Evolutionary conservation across 2,329 filamentous ascomycete species (phyloP).

Genomic region (Xylaria sp.): DNA sequence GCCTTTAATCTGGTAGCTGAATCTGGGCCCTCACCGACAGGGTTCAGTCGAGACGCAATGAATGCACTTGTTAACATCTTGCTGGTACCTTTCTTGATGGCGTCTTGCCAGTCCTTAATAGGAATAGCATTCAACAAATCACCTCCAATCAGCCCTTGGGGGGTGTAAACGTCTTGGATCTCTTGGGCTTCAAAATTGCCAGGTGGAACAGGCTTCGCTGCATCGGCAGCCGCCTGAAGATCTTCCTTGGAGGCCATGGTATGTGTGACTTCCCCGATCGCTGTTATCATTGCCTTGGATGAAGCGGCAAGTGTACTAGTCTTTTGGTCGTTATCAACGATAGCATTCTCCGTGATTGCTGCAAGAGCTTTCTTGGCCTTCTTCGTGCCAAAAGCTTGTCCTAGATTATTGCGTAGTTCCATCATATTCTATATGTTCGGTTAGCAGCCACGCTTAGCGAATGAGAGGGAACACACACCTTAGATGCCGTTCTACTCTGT

Average conservation of each 20-base stretch:
- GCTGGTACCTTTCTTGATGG: slow-evolving; percentile 61
- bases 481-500: slow-evolving; percentile 44
- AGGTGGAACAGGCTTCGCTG: slow-evolving; percentile 73
- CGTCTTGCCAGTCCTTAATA: slow-evolving; percentile 76
- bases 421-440: slow-evolving; percentile 54
- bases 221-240: slow-evolving; percentile 67
- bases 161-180: slow-evolving; percentile 75
- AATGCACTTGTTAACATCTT: slow-evolving; percentile 65
- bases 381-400: slow-evolving; percentile 82
- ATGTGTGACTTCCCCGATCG: slow-evolving; percentile 65
- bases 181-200: slow-evolving; percentile 70
- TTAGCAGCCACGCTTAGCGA: slow-evolving; percentile 28
- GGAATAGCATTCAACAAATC: slow-evolving; percentile 71
- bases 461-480: slow-evolving; percentile 40
- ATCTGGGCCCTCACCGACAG: slow-evolving; percentile 59
- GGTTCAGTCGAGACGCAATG: slow-evolving; percentile 66
- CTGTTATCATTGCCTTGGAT: slow-evolving; percentile 65
- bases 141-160: slow-evolving; percentile 67
- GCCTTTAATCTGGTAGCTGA: slow-evolving; percentile 60
- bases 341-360: slow-evolving; percentile 68
- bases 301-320: slow-evolving; percentile 60
- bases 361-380: slow-evolving; percentile 79
- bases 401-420: slow-evolving; percentile 71
- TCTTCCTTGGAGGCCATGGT: slow-evolving; percentile 71
- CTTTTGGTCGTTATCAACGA: slow-evolving; percentile 49